phyloP scores from a whole-genome alignment of 495 filamentous ascomycete species.

The Bacidia gigantensis region DNA sequence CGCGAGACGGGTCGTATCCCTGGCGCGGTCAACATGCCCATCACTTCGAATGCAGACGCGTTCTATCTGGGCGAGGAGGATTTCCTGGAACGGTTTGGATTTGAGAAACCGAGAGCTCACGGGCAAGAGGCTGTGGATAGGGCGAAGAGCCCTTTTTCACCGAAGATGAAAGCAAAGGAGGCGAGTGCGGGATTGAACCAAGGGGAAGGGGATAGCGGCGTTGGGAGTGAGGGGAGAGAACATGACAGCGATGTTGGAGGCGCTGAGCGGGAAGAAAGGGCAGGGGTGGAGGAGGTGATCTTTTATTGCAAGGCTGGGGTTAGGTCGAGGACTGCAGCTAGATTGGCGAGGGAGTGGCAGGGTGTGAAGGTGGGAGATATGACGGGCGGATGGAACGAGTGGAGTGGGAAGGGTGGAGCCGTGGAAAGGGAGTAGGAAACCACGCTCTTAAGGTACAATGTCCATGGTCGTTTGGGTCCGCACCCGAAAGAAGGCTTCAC shows the following conservation, averaged over 20 bases:
- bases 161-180: slow-evolving; percentile 30
- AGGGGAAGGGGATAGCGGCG: background rate
- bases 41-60: slow-evolving; percentile 62
- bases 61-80: slow-evolving; percentile 60
- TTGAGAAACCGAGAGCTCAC: slow-evolving; percentile 36
- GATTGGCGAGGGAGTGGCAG: slow-evolving; percentile 67
- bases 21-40: slow-evolving; percentile 61
- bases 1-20: slow-evolving; percentile 59
- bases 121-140: background rate
- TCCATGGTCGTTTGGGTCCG: no score
- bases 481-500: no score
- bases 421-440: slow-evolving; percentile 34
- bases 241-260: background rate
- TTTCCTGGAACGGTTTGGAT: slow-evolving; percentile 63
- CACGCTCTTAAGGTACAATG: no score
- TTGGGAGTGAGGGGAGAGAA: background rate
- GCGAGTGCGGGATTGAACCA: slow-evolving; percentile 20
- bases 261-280: background rate
- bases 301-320: slow-evolving; percentile 94
- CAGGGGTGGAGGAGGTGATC: slow-evolving; percentile 43
- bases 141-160: background rate
- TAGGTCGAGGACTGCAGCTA: slow-evolving; percentile 64
- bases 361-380: slow-evolving; percentile 65
- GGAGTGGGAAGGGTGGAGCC: slow-evolving; percentile 54
- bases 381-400: slow-evolving; percentile 81